Conservation (phyloP, 1,284 basidiomycete genomes). For the Moniliella sp. region DNA sequence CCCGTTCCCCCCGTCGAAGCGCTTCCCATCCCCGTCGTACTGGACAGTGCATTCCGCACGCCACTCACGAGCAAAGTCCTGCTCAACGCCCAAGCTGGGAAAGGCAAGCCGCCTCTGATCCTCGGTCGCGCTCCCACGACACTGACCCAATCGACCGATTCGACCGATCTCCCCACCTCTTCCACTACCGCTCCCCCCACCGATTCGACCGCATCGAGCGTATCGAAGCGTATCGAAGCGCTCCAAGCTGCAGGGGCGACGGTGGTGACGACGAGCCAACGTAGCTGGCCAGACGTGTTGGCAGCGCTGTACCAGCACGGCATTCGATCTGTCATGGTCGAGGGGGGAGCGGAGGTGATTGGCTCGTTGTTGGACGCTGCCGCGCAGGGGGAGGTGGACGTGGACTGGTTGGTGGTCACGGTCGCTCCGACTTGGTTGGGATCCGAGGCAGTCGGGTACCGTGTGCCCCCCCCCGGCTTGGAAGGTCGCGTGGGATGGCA, state of each 20-base stretch:
- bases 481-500: no score
- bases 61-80: slow-evolving; percentile 52
- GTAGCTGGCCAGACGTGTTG: slow-evolving; percentile 9
- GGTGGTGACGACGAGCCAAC: not conserved
- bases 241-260: slow-evolving; percentile 2
- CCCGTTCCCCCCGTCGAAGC: slow-evolving; percentile 28
- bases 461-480: not conserved
- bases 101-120: slow-evolving; percentile 55
- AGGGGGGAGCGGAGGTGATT: slow-evolving; percentile 71
- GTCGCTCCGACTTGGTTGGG: slow-evolving; percentile 1
- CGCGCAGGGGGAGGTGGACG: not conserved
- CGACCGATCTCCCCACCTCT: slow-evolving; percentile 35
- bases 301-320: slow-evolving; percentile 29
- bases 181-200: slow-evolving; percentile 35
- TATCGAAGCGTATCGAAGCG: slow-evolving; percentile 24
- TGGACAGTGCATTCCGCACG: slow-evolving; percentile 56
- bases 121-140: slow-evolving; percentile 38
- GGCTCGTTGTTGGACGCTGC: slow-evolving; percentile 45
- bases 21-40: slow-evolving; percentile 58
- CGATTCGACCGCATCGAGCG: slow-evolving; percentile 9
- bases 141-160: slow-evolving; percentile 8
- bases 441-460: slow-evolving; percentile 1
- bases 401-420: slow-evolving; percentile 1
- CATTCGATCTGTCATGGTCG: slow-evolving; percentile 67
- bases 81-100: slow-evolving; percentile 43